Percentiles rank a stretch among this genome's conserved stretches.
Evolutionary conservation across 345 rosid genomes (phyloP).

Genomic region (Limnanthes douglasii): DNA sequence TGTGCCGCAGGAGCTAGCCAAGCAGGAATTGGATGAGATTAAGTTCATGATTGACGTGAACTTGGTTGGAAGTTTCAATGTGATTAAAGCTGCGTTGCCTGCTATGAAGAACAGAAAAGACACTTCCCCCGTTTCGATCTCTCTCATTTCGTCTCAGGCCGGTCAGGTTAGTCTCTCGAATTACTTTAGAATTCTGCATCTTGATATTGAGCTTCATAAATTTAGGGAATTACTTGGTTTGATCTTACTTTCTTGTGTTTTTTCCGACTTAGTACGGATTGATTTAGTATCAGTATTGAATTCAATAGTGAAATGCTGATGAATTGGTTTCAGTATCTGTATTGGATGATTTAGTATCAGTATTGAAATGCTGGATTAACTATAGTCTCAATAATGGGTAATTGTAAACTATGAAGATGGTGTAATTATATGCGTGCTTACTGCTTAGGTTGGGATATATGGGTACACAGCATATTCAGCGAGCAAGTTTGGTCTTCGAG

Average conservation of each 20-base stretch:
- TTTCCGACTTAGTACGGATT: background rate
- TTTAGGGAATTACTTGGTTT: too few relatives aligned
- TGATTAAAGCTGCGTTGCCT: slow-evolving; percentile 77
- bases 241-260: too few relatives aligned
- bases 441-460: slow-evolving; percentile 58
- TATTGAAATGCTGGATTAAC: too few relatives aligned
- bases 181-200: background rate
- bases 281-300: background rate
- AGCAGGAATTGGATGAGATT: slow-evolving; percentile 51
- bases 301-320: too few relatives aligned
- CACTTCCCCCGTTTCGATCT: slow-evolving; percentile 40
- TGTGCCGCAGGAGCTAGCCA: slow-evolving; percentile 40
- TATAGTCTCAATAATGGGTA: too few relatives aligned
- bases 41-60: slow-evolving; percentile 70
- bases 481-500: slow-evolving; percentile 70
- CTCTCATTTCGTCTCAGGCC: slow-evolving; percentile 77
- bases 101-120: slow-evolving; percentile 43
- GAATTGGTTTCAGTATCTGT: background rate
- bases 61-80: slow-evolving; percentile 64
- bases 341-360: too few relatives aligned
- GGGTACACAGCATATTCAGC: slow-evolving; percentile 89
- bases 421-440: slow-evolving; percentile 3
- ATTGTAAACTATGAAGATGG: too few relatives aligned
- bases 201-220: background rate
- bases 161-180: slow-evolving; percentile 47